Percentiles rank a stretch among this genome's conserved stretches.
phyloP scores from a whole-genome alignment of 1,284 basidiomycete genomes.

The Ceraceosorus guamensis region DNA sequence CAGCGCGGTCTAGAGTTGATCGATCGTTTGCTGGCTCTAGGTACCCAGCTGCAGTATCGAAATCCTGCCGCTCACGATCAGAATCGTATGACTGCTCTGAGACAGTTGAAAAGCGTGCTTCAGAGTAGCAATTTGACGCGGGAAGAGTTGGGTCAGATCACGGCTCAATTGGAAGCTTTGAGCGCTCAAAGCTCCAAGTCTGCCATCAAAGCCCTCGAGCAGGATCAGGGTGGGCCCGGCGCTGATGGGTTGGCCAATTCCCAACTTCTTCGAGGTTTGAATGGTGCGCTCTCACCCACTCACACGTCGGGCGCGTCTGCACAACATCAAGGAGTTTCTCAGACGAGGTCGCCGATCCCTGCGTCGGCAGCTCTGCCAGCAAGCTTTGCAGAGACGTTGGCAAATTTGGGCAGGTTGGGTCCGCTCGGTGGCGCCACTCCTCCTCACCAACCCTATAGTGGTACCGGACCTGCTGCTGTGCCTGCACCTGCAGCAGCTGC shows the following conservation, averaged over 20 bases:
- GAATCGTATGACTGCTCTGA: conserved; percentile 29
- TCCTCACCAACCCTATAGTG: too few species aligned
- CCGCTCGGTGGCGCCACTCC: too few species aligned
- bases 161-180: conserved; percentile 65
- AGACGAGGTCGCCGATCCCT: conserved; percentile 20
- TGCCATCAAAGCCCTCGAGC: too few species aligned
- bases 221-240: conserved; percentile 7
- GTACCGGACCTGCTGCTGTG: conserved; percentile 5
- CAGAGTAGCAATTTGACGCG: conserved; percentile 67
- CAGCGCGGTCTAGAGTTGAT: conserved; percentile 34
- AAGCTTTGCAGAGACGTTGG: conserved; percentile 14
- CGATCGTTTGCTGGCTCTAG: conserved; percentile 31
- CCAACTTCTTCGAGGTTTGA: too few species aligned
- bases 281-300: conserved; percentile 12
- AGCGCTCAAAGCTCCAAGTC: too few species aligned
- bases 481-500: conserved; percentile 12
- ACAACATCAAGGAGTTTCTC: conserved; percentile 23
- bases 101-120: conserved; percentile 66
- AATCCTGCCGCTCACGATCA: conserved; percentile 18
- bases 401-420: conserved; percentile 16
- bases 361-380: conserved; percentile 9
- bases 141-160: conserved; percentile 70
- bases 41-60: conserved; percentile 22
- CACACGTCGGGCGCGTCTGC: conserved; percentile 25
- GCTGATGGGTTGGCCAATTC: too few species aligned